Conservation (phyloP, 1,284 basidiomycete species). For the Xerocomus alliaceus region DNA sequence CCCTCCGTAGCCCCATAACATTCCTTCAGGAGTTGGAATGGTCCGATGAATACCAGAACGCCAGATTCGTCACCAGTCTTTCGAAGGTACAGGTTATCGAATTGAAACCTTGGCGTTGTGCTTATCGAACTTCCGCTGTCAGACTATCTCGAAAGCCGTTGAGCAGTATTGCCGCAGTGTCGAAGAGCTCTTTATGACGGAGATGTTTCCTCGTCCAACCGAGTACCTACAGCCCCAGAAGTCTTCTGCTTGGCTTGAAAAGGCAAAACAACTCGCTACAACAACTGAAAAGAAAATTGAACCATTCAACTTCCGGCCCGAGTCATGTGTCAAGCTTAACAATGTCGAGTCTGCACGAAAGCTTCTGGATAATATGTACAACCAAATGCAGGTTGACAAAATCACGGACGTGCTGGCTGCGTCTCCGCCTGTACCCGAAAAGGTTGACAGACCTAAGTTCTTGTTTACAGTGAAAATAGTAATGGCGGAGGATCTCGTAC, state of each 20-base stretch:
- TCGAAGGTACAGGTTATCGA: constrained; percentile 65
- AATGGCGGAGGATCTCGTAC: constrained; percentile 83
- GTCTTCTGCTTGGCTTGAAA: constrained; percentile 94
- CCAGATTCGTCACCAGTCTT: constrained; percentile 87
- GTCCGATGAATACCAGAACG: constrained; percentile 90
- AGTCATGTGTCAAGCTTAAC: constrained; percentile 97
- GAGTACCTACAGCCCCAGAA: constrained; percentile 82
- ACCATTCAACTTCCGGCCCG: constrained; percentile 91
- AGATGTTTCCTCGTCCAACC: constrained; percentile 88
- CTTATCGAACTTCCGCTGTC: constrained; percentile 15
- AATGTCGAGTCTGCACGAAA: constrained; percentile 93
- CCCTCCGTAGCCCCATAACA: constrained; percentile 87
- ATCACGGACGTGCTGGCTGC: constrained; percentile 72
- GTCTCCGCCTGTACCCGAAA: constrained; percentile 74
- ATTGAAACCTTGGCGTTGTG: neutral
- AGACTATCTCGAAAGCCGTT: constrained; percentile 92
- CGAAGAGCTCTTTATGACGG: constrained; percentile 89
- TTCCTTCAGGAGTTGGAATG: constrained; percentile 91
- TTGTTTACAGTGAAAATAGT: constrained; percentile 95
- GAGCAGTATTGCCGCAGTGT: constrained; percentile 91
- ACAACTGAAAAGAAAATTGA: constrained; percentile 89
- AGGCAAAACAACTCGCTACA: constrained; percentile 78
- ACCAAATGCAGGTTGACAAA: constrained; percentile 89
- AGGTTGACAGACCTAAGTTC: constrained; percentile 69
- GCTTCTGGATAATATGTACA: constrained; percentile 93